Base-by-base conservation (phyloP, 345 rosid species). In the Draba incana region DNA sequence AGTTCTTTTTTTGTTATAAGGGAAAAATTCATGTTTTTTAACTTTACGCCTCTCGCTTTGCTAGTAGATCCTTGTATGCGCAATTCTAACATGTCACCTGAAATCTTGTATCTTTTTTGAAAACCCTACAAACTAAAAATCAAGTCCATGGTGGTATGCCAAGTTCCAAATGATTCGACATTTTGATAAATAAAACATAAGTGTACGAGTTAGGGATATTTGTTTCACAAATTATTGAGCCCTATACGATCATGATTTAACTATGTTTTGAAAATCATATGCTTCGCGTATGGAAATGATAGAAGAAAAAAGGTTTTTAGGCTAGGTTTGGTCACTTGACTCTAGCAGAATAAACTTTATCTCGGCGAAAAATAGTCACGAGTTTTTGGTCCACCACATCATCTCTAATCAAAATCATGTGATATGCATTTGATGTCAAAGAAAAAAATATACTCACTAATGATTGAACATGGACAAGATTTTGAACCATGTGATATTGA, bases 401-500 rank as follows among this genome's bases (percentile, higher is more conserved):
- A 47, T 24, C 31, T 57, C 30, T 27, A 15, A 50, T 38, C 16
- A 56, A 20, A 66, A 37, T 25, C 8, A 42, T 9, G 2, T 16
- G 4, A 24, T 30, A 16, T 12, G 52, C 6, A 28, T 41, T 8
- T 35, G 39, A 35, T 35, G 39, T 35, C 39, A 35, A 35, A 35
- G 14, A 51, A 39, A 13, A 30, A 66, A 28, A 35, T 28, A n/a
- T 57, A 45, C 62, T n/a, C 55, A 23, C 25, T 67, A 24, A 57
- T 47, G 38, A 68, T 47, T 57, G 39, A 10, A 48, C 57, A 47
- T 25, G n/a, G 30, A 33, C 10, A 44, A 44, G 25, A 27, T 43
- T 42, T 13, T 2, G 27, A 60, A 60, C 37, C 67, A 60, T 69
- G 53, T 60, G 53, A 41, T 16, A 42, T n/a, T 51, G 59, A 41